Evolutionary conservation across 2,329 filamentous ascomycete species (phyloP).

Genomic region (Aspergillus fischeri): DNA sequence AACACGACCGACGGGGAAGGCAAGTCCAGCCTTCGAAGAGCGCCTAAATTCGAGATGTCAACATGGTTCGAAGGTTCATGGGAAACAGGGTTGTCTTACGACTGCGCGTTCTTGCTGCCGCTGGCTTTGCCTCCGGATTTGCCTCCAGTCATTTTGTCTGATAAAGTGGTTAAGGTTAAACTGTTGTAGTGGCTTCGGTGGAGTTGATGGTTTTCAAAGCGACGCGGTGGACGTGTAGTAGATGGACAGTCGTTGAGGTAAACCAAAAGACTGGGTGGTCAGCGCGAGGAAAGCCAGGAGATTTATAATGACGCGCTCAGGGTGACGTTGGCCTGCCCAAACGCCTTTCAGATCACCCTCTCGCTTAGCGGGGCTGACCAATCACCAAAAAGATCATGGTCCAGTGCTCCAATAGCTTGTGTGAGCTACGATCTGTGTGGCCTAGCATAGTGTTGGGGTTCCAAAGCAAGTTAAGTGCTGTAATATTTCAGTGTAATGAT

Average conservation of each 20-base stretch:
- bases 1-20: slow-evolving; percentile 98
- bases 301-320: slow-evolving; percentile 43
- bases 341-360: slow-evolving; percentile 45
- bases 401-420: slow-evolving; percentile 12
- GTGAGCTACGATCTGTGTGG: slow-evolving; percentile 11
- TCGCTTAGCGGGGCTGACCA: slow-evolving; percentile 40
- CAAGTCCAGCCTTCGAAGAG: slow-evolving; percentile 98
- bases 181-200: slow-evolving; percentile 8
- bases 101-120: slow-evolving; percentile 98
- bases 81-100: slow-evolving; percentile 62
- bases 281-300: slow-evolving; percentile 32
- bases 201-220: background rate
- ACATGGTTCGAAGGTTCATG: slow-evolving; percentile 31
- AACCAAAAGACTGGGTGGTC: slow-evolving; percentile 26
- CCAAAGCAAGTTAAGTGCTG: slow-evolving; percentile 27
- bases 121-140: slow-evolving; percentile 99
- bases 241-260: slow-evolving; percentile 14
- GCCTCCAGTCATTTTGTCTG: slow-evolving; percentile 97
- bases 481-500: slow-evolving; percentile 20
- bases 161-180: slow-evolving; percentile 33
- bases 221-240: slow-evolving; percentile 3
- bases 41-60: slow-evolving; percentile 58
- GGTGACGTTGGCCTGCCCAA: slow-evolving; percentile 41
- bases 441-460: slow-evolving; percentile 4
- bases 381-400: slow-evolving; percentile 36